Evolutionary conservation across 2,329 filamentous ascomycete genomes (phyloP), one percentile per base, ranked within the genome.

Genomic region (Ophiostoma fasciatum): DNA sequence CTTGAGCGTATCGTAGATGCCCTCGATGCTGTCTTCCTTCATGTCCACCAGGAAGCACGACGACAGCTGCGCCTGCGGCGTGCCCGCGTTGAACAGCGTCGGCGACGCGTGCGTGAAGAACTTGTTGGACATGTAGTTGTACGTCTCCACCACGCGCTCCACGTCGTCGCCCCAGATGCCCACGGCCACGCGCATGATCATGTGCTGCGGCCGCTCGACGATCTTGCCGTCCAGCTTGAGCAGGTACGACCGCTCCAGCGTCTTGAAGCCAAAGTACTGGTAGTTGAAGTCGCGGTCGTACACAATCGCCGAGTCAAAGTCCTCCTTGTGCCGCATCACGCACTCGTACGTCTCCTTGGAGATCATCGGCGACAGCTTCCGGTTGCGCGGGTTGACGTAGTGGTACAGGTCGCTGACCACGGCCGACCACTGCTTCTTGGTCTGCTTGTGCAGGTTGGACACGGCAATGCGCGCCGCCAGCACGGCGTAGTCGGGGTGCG

Each of bases 221-320:
- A 96, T 84, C 64, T 94, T 93, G 57, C 85, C 87, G 51, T 94
- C 74, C 47, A 96, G 81, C 56, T 92, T 87, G 48, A 98, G 78
- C 35, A 98, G 78, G 55, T 98, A 98, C 53, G 90, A 98, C 42
- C 90, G 79, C 68, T 98, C 90, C 27, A 98, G 68, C 7, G 90
- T 98, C 74, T 98, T 98, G 77, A 98, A 98, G 46, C 90, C 90
- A 53, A 98, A 98, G 66, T 93, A 98, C 66, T 98, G 90, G 68
- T 98, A 98, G 73, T 96, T 94, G 73, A 98, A 98, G 58, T 98
- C 90, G 49, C 90, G 82, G 64, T 98, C 90, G 53, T 96, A 98
- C 51, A 98, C 88, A 57, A 98, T 96, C 51, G 90, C 90, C 29
- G 88, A 96, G 68, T 98, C 94, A 39, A 98, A 73, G 63, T 98